A percentile compares a stretch with the other conserved stretches of the same genome.
phyloP scores from a whole-genome alignment of 176 grass and related monocot species.

The Zoysia japonica region DNA sequence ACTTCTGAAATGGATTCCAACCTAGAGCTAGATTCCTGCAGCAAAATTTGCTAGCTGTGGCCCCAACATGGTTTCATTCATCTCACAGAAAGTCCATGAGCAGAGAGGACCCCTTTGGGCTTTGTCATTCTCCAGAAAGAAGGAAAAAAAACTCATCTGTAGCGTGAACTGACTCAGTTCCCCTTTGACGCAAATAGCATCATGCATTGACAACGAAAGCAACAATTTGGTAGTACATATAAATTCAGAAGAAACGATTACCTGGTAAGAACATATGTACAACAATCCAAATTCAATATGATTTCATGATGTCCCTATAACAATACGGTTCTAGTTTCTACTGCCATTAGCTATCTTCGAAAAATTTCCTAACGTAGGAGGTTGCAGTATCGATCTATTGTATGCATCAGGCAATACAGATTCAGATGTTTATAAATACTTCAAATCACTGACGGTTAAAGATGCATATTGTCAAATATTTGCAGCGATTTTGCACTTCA shows the following conservation, averaged over 20 bases:
- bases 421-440: background rate
- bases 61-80: background rate
- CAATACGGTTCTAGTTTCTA: background rate
- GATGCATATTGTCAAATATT: slow-evolving; percentile 6
- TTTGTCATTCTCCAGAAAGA: background rate
- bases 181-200: slow-evolving; percentile 12
- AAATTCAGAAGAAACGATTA: background rate
- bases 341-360: background rate
- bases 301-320: background rate
- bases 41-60: slow-evolving; percentile 20
- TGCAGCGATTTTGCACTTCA: slow-evolving; percentile 28
- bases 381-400: background rate
- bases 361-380: background rate
- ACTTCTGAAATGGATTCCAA: slow-evolving; percentile 1
- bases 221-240: background rate
- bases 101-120: background rate
- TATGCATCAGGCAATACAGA: slow-evolving; percentile 5
- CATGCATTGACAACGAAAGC: slow-evolving; percentile 9
- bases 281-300: background rate
- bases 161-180: slow-evolving; percentile 3
- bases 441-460: background rate
- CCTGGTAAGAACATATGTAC: background rate
- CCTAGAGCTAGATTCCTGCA: slow-evolving; percentile 32
- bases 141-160: background rate
- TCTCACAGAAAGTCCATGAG: slow-evolving; percentile 44